Evolutionary conservation across 192 early-diverging fungal genomes (phyloP).

Genomic region (Coemansia reversa): DNA sequence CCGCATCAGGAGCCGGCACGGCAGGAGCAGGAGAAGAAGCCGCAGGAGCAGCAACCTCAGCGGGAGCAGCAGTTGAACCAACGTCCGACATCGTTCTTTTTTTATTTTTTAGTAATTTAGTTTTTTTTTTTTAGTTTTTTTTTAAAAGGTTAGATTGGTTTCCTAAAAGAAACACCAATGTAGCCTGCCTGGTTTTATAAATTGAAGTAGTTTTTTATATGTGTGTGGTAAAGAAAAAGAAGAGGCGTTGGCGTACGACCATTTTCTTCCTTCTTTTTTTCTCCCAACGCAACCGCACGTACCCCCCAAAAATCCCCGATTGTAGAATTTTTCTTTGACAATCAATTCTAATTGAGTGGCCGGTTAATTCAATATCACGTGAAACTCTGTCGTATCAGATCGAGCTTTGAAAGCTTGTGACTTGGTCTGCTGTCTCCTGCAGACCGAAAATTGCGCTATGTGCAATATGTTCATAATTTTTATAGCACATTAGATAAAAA

Average conservation of each 20-base stretch:
- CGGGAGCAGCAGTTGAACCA: conserved; percentile 40
- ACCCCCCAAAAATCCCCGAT: background rate
- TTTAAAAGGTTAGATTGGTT: conserved; percentile 46
- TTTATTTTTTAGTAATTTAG: conserved; percentile 32
- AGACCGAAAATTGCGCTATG: too few species aligned
- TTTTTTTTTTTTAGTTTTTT: conserved; percentile 36
- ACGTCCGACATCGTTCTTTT: conserved; percentile 46
- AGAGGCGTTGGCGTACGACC: background rate
- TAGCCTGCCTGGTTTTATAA: conserved; percentile 39
- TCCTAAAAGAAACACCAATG: conserved; percentile 26
- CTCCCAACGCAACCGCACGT: background rate
- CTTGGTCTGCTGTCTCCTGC: background rate
- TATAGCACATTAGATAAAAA: too few species aligned
- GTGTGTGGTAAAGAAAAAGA: conserved; percentile 14
- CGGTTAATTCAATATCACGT: background rate
- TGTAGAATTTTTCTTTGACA: background rate
- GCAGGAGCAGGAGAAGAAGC: conserved; percentile 45
- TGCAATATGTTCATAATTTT: too few species aligned
- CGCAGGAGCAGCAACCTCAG: conserved; percentile 29
- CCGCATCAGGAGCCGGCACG: conserved; percentile 16
- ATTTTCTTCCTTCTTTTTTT: conserved; percentile 5
- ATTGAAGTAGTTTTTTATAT: conserved; percentile 34
- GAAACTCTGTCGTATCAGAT: background rate
- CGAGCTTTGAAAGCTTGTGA: background rate
- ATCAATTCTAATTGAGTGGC: background rate